Evolutionary conservation across 2,329 filamentous ascomycete genomes (phyloP).

Genomic region (Fusarium sp.): DNA sequence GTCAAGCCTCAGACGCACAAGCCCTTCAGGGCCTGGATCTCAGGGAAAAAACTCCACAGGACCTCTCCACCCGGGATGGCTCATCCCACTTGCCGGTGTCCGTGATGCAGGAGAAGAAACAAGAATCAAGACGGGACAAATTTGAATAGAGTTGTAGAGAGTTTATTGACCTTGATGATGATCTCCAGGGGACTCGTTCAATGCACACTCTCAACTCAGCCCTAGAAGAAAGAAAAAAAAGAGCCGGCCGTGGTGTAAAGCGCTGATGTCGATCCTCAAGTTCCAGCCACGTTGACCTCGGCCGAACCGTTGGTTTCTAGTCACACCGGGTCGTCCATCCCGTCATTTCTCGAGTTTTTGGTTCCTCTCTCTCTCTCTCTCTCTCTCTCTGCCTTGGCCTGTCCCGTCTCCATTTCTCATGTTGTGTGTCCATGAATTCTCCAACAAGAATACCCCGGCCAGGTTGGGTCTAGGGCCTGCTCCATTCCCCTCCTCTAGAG

Average conservation of each 20-base stretch:
- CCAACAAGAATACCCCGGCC: slow-evolving; percentile 10
- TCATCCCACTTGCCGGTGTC: slow-evolving; percentile 3
- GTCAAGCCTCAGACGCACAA: slow-evolving; percentile 20
- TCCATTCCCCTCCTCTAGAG: slow-evolving; percentile 15
- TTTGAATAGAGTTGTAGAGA: neutral
- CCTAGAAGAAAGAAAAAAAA: neutral
- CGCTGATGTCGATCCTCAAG: neutral
- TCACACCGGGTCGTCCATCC: neutral
- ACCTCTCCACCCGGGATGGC: neutral
- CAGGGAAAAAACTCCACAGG: slow-evolving; percentile 12
- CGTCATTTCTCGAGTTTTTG: neutral
- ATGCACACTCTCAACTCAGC: neutral
- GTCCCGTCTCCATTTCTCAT: neutral
- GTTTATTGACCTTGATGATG: neutral
- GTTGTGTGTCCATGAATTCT: slow-evolving; percentile 5
- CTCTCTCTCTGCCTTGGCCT: too few species aligned
- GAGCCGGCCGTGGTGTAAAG: neutral
- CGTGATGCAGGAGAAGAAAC: neutral
- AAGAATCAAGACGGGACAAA: neutral
- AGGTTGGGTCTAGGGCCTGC: slow-evolving; percentile 26
- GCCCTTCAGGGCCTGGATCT: slow-evolving; percentile 12
- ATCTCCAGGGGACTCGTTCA: neutral
- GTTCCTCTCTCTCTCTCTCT: neutral
- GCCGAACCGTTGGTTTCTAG: neutral
- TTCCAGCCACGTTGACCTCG: neutral